Evolutionary conservation across 2,329 filamentous ascomycete species (phyloP).

Genomic region (Alternaria rosae): DNA sequence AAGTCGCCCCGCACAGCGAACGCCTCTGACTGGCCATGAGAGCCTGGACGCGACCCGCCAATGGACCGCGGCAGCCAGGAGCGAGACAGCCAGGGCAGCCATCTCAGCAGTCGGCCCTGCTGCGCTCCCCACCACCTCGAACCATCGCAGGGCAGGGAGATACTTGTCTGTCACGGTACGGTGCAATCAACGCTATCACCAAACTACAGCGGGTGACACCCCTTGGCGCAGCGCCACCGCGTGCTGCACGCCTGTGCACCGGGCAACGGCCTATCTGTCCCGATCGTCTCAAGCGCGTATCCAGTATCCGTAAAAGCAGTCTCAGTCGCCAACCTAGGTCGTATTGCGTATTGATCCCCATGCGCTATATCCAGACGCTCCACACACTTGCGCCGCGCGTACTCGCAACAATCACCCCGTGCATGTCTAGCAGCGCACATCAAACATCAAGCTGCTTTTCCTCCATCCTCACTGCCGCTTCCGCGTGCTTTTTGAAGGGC

Average conservation of each 20-base stretch:
- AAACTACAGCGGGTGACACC: neutral
- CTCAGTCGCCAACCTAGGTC: conserved; percentile 10
- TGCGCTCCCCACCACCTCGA: neutral
- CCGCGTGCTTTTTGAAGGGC: neutral
- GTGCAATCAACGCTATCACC: neutral
- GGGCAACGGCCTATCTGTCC: conserved; percentile 1
- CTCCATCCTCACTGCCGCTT: neutral
- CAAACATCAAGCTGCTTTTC: conserved; percentile 13
- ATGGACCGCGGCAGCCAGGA: neutral
- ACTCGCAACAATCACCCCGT: conserved; percentile 14
- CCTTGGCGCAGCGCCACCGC: neutral
- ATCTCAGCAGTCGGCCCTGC: neutral
- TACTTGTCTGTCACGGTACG: neutral
- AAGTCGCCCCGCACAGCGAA: neutral
- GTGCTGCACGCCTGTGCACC: neutral
- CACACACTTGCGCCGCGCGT: conserved; percentile 12
- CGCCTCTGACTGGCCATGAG: neutral
- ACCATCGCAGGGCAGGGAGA: neutral
- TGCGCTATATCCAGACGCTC: conserved; percentile 9
- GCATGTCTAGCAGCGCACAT: conserved; percentile 1
- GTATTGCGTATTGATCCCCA: conserved; percentile 11
- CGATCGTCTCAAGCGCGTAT: neutral
- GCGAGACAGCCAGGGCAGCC: neutral
- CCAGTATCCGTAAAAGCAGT: conserved; percentile 6
- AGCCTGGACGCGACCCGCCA: neutral